These are phyloP conservation scores for Tremella yokohamensis DNA, from an alignment of 768 basidiomycete species.

Conservation along the genomic window DNA sequence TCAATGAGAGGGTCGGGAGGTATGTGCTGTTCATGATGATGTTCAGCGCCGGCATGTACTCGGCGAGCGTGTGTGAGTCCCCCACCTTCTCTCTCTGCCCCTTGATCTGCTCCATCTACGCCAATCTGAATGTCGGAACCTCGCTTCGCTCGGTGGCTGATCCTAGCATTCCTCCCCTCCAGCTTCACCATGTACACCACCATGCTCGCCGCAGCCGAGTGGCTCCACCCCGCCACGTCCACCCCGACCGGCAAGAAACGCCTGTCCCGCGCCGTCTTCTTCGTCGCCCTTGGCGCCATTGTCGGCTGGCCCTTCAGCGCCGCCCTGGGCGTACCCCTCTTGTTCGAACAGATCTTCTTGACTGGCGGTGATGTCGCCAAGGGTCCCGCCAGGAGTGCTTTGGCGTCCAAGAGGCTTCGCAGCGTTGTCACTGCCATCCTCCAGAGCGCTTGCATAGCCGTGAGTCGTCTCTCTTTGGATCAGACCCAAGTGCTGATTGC, in stretches of 20 bases:
- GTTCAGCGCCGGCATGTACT: constrained; percentile 93
- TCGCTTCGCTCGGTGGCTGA: neutral
- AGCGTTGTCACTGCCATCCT: constrained; percentile 32
- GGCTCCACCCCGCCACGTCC: constrained; percentile 52
- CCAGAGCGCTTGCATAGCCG: constrained; percentile 30
- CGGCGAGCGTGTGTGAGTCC: constrained; percentile 69
- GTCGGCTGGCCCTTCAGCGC: constrained; percentile 98
- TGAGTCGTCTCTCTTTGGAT: constrained; percentile 18
- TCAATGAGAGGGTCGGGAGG: constrained; percentile 87
- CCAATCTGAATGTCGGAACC: neutral
- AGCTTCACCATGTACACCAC: constrained; percentile 91
- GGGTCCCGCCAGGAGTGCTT: constrained; percentile 25
- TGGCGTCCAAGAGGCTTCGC: constrained; percentile 25
- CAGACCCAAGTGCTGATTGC: constrained; percentile 14
- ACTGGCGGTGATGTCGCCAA: constrained; percentile 60
- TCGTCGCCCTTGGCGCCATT: constrained; percentile 76
- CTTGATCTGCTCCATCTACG: constrained; percentile 9
- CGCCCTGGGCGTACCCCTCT: constrained; percentile 79
- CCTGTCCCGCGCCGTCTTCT: constrained; percentile 61
- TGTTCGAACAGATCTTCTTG: constrained; percentile 82
- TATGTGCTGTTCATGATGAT: constrained; percentile 84
- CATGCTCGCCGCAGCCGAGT: constrained; percentile 70
- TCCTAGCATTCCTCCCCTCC: constrained; percentile 83
- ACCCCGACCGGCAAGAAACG: constrained; percentile 59
- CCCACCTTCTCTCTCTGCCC: constrained; percentile 7